Percentiles rank a stretch among this genome's conserved stretches.
These are phyloP conservation scores for Graphilbum ipis-grandicollis DNA, from an alignment of 2,329 filamentous ascomycete genomes.

Conservation along the genomic window DNA sequence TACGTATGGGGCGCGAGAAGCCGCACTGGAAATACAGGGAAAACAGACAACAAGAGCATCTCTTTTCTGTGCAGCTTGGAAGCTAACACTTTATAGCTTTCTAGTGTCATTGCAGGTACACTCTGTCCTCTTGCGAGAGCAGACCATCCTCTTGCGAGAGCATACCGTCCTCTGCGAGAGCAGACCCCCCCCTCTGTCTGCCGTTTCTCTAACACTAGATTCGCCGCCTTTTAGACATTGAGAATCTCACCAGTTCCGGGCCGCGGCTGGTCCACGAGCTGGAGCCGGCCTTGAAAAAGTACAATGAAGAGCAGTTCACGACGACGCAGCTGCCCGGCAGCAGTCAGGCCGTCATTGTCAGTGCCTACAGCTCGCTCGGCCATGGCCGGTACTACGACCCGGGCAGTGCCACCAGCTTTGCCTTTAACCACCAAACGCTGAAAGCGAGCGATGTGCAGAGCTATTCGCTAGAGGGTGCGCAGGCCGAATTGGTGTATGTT, in stretches of 20 bases:
- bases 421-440: constrained; percentile 68
- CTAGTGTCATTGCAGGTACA: constrained; percentile 43
- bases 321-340: constrained; percentile 80
- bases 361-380: constrained; percentile 67
- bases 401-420: constrained; percentile 74
- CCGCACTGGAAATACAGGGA: not conserved
- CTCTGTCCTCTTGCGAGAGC: constrained; percentile 37
- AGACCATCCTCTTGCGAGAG: too few relatives aligned
- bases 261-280: constrained; percentile 54
- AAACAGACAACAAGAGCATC: too few relatives aligned
- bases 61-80: too few relatives aligned
- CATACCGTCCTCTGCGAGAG: too few relatives aligned
- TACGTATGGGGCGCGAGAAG: constrained; percentile 25
- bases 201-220: too few relatives aligned
- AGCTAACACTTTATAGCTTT: constrained; percentile 1
- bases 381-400: constrained; percentile 78
- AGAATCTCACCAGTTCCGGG: constrained; percentile 58
- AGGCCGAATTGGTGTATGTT: constrained; percentile 64
- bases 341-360: constrained; percentile 70
- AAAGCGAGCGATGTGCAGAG: constrained; percentile 74
- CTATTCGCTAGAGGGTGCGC: constrained; percentile 56
- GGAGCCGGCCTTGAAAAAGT: constrained; percentile 72
- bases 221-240: constrained; percentile 51
- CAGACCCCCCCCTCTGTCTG: too few relatives aligned
- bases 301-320: constrained; percentile 88